phyloP scores from a whole-genome alignment of 495 filamentous ascomycete species.

The Lentithecium fluviatile region DNA sequence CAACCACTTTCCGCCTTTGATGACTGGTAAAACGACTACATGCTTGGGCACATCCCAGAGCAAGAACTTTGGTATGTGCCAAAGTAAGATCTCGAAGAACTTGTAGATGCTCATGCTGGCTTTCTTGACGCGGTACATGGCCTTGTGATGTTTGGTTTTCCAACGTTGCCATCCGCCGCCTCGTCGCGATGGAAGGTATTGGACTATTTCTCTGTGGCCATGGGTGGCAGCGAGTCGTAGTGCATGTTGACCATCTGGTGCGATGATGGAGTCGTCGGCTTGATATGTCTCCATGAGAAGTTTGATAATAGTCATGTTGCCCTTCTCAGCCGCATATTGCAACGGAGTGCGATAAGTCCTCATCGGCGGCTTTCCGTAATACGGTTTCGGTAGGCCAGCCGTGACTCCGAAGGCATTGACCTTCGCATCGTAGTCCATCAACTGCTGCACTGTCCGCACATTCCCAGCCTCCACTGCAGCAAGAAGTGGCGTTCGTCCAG shows the following conservation, averaged over 20 bases:
- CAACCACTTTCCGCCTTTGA: conserved; percentile 29
- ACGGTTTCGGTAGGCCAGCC: background rate
- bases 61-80: conserved; percentile 39
- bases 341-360: conserved; percentile 19
- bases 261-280: conserved; percentile 34
- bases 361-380: background rate
- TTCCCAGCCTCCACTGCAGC: conserved; percentile 24
- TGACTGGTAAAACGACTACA: conserved; percentile 36
- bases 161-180: conserved; percentile 36
- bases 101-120: conserved; percentile 28
- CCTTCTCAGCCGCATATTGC: conserved; percentile 13
- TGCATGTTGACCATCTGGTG: conserved; percentile 39
- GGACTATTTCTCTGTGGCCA: conserved; percentile 33
- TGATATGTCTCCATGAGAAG: conserved; percentile 32
- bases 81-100: conserved; percentile 38
- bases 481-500: conserved; percentile 24
- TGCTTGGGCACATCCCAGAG: conserved; percentile 41
- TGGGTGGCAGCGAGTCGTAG: conserved; percentile 32
- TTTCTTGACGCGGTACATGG: conserved; percentile 29
- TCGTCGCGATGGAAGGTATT: conserved; percentile 31
- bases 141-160: conserved; percentile 28
- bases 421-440: conserved; percentile 26
- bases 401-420: conserved; percentile 24
- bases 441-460: conserved; percentile 22
- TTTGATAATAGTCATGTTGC: conserved; percentile 28